A percentile compares a stretch with the other conserved stretches of the same genome.
Evolutionary conservation across 2,329 filamentous ascomycete genomes (phyloP).

Genomic region (Penicillium crustosum): DNA sequence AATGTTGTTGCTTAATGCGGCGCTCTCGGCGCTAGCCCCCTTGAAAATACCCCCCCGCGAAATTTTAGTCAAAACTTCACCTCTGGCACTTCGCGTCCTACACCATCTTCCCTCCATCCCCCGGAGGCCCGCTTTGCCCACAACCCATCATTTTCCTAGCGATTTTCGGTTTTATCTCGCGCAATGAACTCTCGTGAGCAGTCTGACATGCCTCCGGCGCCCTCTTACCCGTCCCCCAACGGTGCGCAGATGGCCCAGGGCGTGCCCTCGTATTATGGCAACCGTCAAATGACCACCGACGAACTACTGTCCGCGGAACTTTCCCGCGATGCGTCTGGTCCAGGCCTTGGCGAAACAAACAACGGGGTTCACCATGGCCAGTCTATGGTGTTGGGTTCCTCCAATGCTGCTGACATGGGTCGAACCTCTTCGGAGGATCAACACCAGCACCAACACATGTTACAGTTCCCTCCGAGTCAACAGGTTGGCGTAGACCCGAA

Average conservation of each 20-base stretch:
- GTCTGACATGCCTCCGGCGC: conserved; percentile 44
- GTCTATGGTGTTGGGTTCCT: conserved; percentile 41
- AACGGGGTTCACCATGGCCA: conserved; percentile 44
- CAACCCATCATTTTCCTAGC: conserved; percentile 20
- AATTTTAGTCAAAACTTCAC: conserved; percentile 40
- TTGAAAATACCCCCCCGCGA: conserved; percentile 35
- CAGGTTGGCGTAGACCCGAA: conserved; percentile 48
- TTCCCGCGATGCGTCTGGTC: conserved; percentile 47
- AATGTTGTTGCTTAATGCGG: conserved; percentile 37
- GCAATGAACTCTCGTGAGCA: conserved; percentile 46
- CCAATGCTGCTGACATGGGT: conserved; percentile 41
- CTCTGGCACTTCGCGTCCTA: conserved; percentile 31
- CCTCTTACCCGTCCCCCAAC: conserved; percentile 48
- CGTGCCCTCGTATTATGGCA: conserved; percentile 45
- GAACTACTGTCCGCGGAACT: conserved; percentile 50
- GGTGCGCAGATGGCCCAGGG: conserved; percentile 46
- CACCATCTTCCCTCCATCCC: conserved; percentile 25
- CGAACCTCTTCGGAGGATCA: conserved; percentile 41
- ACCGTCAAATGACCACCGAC: conserved; percentile 48
- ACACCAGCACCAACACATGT: conserved; percentile 42
- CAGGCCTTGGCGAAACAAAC: conserved; percentile 43
- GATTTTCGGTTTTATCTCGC: conserved; percentile 13
- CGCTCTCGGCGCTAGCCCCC: conserved; percentile 36
- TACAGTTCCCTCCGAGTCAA: conserved; percentile 45
- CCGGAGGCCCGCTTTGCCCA: conserved; percentile 37